Evolutionary conservation across 768 basidiomycete species (phyloP), one percentile per base, ranked within the genome.

Genomic region (Psilocybe subaeruginosa): DNA sequence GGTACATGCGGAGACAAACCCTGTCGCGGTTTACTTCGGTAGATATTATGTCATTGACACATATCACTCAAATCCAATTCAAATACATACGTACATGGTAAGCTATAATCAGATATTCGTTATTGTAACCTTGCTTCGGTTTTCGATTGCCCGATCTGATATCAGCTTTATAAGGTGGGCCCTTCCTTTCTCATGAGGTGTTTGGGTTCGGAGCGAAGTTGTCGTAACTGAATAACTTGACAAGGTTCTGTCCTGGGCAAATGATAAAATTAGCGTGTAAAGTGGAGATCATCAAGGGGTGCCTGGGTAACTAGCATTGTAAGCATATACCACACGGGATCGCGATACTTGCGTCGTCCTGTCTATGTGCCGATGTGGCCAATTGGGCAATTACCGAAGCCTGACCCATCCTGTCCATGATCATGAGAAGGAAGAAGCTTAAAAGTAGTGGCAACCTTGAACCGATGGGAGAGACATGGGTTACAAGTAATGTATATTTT

Each of bases 171-270:
- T 35, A 35, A 16, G 51, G 51, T 49, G 47, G 19, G 23, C 39
- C 17, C 54, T 31, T 45, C 31, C 56, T 33, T 48, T 58, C 56
- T 46, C 56, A 56, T 45, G 39, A 54, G 14, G 33, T 29, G 52
- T 19, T 39, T 23, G 23, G 23, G 23, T 23, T 49, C 47, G 27
- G 47, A 11, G 11, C 33, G 33, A 19, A 27, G 19, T 17, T 53
- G 51, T 53, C 51, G 51, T 33, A 35, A 53, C n/a, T 53, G 30
- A 35, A 53, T 53, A 53, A 37, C 51, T 17, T 53, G 33, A 53
- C 51, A 53, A 53, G 31, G 51, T 35, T 53, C 51, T 53, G 51
- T 53, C 51, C n/a, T 37, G n/a, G 30, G 30, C 14, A 30, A 53
- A 12, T 17, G 14, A 17, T 35, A 53, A 53, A 53, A 53, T 29